These are phyloP conservation scores for Syzygium grande DNA, from an alignment of 345 rosid species.

Conservation along the genomic window DNA sequence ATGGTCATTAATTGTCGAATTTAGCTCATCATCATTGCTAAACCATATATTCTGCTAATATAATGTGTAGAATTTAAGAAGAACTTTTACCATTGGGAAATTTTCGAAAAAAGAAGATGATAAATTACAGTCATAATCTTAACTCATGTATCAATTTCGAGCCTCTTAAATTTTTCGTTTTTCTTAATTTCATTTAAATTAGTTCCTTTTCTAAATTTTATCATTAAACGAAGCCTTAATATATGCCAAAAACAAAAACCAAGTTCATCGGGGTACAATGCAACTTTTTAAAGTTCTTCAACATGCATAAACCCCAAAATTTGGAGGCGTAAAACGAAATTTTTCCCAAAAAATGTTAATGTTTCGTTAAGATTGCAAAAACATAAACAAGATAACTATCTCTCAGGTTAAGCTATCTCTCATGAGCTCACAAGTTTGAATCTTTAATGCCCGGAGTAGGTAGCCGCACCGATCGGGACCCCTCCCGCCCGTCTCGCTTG, in stretches of 20 bases:
- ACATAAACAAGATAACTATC: neutral
- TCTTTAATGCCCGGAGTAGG: neutral
- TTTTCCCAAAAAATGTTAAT: neutral
- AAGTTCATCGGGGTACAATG: neutral
- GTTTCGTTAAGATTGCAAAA: neutral
- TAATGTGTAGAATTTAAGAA: neutral
- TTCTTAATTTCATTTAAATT: neutral
- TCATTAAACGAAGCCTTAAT: neutral
- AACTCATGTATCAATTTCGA: neutral
- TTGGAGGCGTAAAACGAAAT: neutral
- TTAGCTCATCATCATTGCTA: neutral
- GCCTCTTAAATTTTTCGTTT: neutral
- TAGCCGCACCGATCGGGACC: neutral
- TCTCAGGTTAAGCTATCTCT: neutral
- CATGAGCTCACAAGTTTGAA: neutral
- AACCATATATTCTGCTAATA: neutral
- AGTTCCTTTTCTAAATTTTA: neutral
- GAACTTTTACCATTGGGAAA: neutral
- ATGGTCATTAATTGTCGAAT: neutral
- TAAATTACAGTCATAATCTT: neutral
- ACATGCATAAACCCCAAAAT: neutral
- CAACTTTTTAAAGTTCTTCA: neutral
- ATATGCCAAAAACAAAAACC: neutral
- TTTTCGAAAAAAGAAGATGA: neutral
- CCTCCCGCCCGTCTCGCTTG: neutral